Percentiles rank a stretch among this genome's conserved stretches.
Conservation (phyloP, 139 green algal species). For the Chloropicon primus region DNA sequence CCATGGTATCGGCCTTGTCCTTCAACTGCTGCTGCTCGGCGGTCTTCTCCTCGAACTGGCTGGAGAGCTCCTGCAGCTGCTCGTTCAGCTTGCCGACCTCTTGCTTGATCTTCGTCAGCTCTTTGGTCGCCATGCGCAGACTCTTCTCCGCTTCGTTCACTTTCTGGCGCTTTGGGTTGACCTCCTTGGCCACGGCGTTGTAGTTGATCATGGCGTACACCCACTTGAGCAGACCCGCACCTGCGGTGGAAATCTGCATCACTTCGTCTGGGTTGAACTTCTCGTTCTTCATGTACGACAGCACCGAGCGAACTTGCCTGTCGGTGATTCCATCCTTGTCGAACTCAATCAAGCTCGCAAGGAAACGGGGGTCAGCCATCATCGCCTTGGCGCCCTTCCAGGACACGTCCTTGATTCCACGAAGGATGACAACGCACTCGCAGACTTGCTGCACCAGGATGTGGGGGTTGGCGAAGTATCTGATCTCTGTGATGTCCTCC, state of each 20-base stretch:
- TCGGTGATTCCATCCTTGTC: constrained; percentile 70
- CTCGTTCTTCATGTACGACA: constrained; percentile 71
- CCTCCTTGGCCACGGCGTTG: constrained; percentile 53
- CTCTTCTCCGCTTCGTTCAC: constrained; percentile 64
- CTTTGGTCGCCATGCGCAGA: constrained; percentile 51
- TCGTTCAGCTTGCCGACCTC: constrained; percentile 41
- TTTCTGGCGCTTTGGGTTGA: constrained; percentile 70
- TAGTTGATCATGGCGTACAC: constrained; percentile 81
- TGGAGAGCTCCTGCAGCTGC: constrained; percentile 40
- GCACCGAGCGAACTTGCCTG: constrained; percentile 60
- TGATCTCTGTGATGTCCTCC: constrained; percentile 82
- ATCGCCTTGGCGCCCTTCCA: constrained; percentile 76
- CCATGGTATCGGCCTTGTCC: constrained; percentile 71
- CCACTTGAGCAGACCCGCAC: constrained; percentile 64
- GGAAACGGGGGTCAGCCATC: constrained; percentile 71
- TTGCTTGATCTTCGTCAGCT: constrained; percentile 52
- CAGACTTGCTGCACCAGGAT: constrained; percentile 69
- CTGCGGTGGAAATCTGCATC: constrained; percentile 41
- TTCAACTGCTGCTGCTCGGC: constrained; percentile 54
- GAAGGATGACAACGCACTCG: constrained; percentile 76
- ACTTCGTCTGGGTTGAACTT: constrained; percentile 61
- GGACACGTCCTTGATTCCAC: constrained; percentile 64
- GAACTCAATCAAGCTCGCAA: constrained; percentile 64
- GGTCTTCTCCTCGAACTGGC: constrained; percentile 67
- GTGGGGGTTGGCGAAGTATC: constrained; percentile 76